Evolutionary conservation across 805 yeast genomes (phyloP).

Genomic region (Metschnikowia colocasiae): DNA sequence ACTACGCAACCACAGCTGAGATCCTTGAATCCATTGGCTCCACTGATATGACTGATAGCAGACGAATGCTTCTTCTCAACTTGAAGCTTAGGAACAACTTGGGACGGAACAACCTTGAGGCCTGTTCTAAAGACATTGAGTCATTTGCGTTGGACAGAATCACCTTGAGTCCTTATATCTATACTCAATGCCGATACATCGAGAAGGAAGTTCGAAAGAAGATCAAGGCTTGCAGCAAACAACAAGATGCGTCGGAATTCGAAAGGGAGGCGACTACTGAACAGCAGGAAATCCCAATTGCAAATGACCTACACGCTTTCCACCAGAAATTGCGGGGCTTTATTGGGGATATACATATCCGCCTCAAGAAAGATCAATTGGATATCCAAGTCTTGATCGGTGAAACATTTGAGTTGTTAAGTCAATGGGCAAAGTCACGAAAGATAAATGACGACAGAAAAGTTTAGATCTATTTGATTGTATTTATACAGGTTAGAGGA

Average conservation of each 20-base stretch:
- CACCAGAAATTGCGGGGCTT: slow-evolving; percentile 25
- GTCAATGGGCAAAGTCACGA: slow-evolving; percentile 23
- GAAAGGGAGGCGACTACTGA: background rate
- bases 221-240: slow-evolving; percentile 7
- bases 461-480: background rate
- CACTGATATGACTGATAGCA: slow-evolving; percentile 25
- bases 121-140: slow-evolving; percentile 20
- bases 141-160: slow-evolving; percentile 31
- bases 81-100: slow-evolving; percentile 25
- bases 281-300: background rate
- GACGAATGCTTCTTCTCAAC: slow-evolving; percentile 26
- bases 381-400: slow-evolving; percentile 23
- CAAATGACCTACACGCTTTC: slow-evolving; percentile 8
- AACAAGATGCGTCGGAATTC: background rate
- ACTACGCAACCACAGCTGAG: slow-evolving; percentile 22
- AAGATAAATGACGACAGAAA: slow-evolving; percentile 7
- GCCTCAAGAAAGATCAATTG: slow-evolving; percentile 30
- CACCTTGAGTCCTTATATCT: slow-evolving; percentile 32
- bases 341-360: slow-evolving; percentile 33
- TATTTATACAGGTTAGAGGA: background rate
- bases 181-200: slow-evolving; percentile 29
- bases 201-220: slow-evolving; percentile 23
- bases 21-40: slow-evolving; percentile 23
- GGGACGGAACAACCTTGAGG: slow-evolving; percentile 18
- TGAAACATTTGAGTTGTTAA: slow-evolving; percentile 24